Evolutionary conservation across 202 grass and related monocot species (phyloP), one percentile per base, ranked within the genome.

Genomic region (Brachypodium distachyon): DNA sequence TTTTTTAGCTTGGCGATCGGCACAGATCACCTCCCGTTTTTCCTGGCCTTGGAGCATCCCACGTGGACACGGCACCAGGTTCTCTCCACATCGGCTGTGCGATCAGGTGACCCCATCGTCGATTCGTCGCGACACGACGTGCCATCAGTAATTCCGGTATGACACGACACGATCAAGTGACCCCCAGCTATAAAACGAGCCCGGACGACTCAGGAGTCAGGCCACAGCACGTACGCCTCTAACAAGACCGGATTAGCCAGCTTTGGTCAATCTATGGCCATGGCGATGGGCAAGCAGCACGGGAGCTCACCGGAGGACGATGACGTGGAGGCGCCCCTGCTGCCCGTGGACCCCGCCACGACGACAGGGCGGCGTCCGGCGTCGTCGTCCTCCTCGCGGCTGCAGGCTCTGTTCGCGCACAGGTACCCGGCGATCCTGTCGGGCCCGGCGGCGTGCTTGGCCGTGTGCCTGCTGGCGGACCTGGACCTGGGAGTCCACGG

Each of bases 371-470:
- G 50, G 2, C 54, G 25, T 12, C 33, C 18, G 56, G 9, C 65
- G 9, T 3, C n/a, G 21, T 3, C 81, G n/a, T n/a, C n/a, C n/a
- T n/a, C n/a, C n/a, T n/a, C n/a, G 34, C 61, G 46, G 16, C 4
- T 40, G 7, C 34, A 37, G 62, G 29, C 78, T 12, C 37, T 77
- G 46, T 16, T 88, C 6, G 66, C 82, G 38, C 78, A 86, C 63
- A 79, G 55, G 62, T 87, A 88, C 68, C 51, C 80, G 0, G 77
- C 75, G 22, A 62, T 93, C 33, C 61, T 59, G 54, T 83, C 76
- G 2, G 93, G 93, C 5, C 93, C 93, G 1, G 14, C 58, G 51
- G 80, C 74, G 34, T 93, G 85, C 72, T 71, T 62, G 70, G 59
- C 77, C 11, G 78, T 91, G 37, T 85, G 67, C 41, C 34, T 72